Evolutionary conservation across 164 flowering plant genomes (phyloP).

Genomic region (Umbilicus rupestris): DNA sequence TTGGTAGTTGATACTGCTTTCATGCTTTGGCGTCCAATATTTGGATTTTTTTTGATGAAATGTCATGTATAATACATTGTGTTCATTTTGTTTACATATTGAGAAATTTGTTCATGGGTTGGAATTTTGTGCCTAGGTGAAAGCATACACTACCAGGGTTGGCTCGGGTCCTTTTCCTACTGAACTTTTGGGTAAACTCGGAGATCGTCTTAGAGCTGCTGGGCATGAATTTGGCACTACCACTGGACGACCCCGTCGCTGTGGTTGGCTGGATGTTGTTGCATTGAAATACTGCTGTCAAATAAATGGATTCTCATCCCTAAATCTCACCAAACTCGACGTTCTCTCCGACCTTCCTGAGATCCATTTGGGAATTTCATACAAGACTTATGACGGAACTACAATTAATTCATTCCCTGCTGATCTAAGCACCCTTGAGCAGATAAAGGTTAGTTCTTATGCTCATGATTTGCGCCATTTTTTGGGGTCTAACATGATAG

Average conservation of each 20-base stretch:
- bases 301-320: conserved; percentile 88
- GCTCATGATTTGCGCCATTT: not conserved
- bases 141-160: conserved; percentile 93
- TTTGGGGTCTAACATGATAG: not conserved
- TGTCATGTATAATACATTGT: no score
- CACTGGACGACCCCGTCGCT: conserved; percentile 96
- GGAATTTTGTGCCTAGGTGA: conserved; percentile 48
- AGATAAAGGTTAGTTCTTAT: conserved; percentile 37
- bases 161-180: conserved; percentile 98
- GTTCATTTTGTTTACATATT: not conserved
- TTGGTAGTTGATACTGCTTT: not conserved
- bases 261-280: conserved; percentile 95
- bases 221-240: conserved; percentile 98
- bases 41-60: not conserved
- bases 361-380: conserved; percentile 69
- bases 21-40: not conserved
- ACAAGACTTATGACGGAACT: conserved; percentile 52
- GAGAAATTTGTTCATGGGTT: not conserved
- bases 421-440: conserved; percentile 69
- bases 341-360: conserved; percentile 75
- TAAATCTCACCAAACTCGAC: conserved; percentile 92
- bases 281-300: conserved; percentile 70
- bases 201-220: conserved; percentile 69
- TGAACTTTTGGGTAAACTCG: conserved; percentile 67
- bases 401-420: conserved; percentile 66